A percentile compares a stretch with the other conserved stretches of the same genome.
phyloP scores from a whole-genome alignment of 805 yeast genomes.

The Myxozyma neglecta region DNA sequence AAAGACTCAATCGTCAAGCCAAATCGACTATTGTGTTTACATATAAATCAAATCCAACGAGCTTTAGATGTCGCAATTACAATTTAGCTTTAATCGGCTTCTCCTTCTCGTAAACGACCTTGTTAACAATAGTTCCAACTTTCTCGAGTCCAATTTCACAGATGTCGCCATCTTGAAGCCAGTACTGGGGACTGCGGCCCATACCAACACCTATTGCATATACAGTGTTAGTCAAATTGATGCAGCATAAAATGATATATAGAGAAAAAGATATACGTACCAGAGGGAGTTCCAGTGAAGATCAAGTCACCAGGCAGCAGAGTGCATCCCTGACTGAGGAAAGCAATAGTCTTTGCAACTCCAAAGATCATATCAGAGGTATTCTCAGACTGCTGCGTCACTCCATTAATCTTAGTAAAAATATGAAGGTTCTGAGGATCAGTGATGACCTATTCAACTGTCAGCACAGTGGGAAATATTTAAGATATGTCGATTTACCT shows the following conservation, averaged over 20 bases:
- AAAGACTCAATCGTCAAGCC: too few species aligned
- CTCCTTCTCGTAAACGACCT: conserved; percentile 41
- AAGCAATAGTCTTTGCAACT: conserved; percentile 47
- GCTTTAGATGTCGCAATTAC: conserved; percentile 27
- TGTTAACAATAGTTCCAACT: conserved; percentile 48
- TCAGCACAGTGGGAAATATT: background rate
- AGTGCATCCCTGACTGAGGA: conserved; percentile 54
- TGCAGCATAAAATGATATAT: background rate
- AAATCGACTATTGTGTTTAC: background rate
- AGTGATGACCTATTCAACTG: conserved; percentile 33
- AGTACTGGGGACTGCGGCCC: conserved; percentile 48
- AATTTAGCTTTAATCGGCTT: conserved; percentile 26
- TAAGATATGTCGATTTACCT: conserved; percentile 10
- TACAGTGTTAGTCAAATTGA: background rate
- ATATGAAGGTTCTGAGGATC: conserved; percentile 45
- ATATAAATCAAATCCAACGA: background rate
- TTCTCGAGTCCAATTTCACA: conserved; percentile 47
- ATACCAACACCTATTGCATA: conserved; percentile 49
- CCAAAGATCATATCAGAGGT: conserved; percentile 54
- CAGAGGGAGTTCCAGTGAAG: conserved; percentile 57
- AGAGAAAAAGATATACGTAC: background rate
- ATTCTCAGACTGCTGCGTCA: conserved; percentile 47
- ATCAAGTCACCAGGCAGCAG: conserved; percentile 55
- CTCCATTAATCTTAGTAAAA: conserved; percentile 50
- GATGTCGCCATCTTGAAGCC: conserved; percentile 49